A percentile compares a stretch with the other conserved stretches of the same genome.
phyloP scores from a whole-genome alignment of 495 filamentous ascomycete species.

The Penicillium bovifimosum region DNA sequence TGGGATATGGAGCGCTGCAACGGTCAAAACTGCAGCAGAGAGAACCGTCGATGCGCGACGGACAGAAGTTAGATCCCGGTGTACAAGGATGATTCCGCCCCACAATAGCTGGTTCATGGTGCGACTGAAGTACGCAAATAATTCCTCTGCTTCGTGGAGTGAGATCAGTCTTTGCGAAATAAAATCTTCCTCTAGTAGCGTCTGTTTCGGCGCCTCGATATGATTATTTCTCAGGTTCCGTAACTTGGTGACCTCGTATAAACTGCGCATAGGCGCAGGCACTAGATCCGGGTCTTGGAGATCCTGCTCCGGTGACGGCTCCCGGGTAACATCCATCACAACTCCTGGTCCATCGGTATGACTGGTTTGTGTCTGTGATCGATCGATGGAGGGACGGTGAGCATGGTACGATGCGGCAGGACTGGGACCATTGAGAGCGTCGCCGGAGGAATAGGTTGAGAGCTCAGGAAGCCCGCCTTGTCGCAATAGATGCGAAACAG shows the following conservation, averaged over 20 bases:
- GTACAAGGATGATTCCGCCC: conserved; percentile 51
- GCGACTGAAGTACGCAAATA: conserved; percentile 48
- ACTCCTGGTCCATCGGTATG: conserved; percentile 29
- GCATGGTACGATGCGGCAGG: conserved; percentile 29
- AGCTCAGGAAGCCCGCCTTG: conserved; percentile 38
- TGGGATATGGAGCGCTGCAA: conserved; percentile 49
- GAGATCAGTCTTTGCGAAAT: conserved; percentile 46
- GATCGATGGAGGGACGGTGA: conserved; percentile 25
- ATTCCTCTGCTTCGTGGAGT: conserved; percentile 45
- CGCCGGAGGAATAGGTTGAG: conserved; percentile 31
- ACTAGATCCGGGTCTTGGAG: conserved; percentile 45
- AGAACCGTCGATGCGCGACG: conserved; percentile 46
- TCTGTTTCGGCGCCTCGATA: conserved; percentile 40
- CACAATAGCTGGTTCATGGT: conserved; percentile 53
- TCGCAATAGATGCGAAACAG: conserved; percentile 41
- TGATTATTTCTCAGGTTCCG: conserved; percentile 46
- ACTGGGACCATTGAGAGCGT: conserved; percentile 27
- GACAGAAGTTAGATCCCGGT: conserved; percentile 44
- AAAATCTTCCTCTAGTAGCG: conserved; percentile 47
- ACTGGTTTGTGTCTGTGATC: conserved; percentile 21
- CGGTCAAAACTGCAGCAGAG: conserved; percentile 46
- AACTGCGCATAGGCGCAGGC: conserved; percentile 52
- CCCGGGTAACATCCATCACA: conserved; percentile 43
- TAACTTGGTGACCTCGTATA: conserved; percentile 57
- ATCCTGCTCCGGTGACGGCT: conserved; percentile 48